A percentile compares a stretch with the other conserved stretches of the same genome.
Evolutionary conservation across 129 eudicot genomes (phyloP).

Genomic region (Glebionis coronaria): DNA sequence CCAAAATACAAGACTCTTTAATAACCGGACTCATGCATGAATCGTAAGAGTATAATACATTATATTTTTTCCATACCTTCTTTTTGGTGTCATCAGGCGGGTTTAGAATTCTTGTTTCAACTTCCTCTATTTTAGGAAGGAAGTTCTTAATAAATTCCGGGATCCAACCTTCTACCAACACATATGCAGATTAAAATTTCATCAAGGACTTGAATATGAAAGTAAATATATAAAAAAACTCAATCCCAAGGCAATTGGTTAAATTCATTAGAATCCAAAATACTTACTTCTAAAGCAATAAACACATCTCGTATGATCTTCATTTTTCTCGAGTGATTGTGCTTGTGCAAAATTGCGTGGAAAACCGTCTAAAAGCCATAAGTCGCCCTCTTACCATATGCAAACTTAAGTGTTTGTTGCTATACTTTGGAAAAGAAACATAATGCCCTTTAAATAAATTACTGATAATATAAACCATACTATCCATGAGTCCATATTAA

Average conservation of each 20-base stretch:
- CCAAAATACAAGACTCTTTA: no score
- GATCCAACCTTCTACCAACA: constrained; percentile 96
- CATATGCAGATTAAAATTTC: constrained; percentile 88
- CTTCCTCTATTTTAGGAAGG: constrained; percentile 82
- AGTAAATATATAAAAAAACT: no score
- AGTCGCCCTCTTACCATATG: constrained; percentile 86
- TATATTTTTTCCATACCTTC: no score
- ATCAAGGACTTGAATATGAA: constrained; percentile 96
- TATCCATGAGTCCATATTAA: no score
- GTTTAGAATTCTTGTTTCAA: constrained; percentile 73
- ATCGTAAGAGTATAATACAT: no score
- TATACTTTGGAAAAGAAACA: not conserved
- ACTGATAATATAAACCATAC: constrained; percentile 24
- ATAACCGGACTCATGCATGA: no score
- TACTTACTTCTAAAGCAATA: constrained; percentile 76
- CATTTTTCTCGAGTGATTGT: constrained; percentile 74
- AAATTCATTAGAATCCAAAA: no score
- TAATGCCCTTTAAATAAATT: not conserved
- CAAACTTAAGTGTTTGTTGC: constrained; percentile 13
- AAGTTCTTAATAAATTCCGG: constrained; percentile 79
- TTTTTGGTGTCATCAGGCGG: constrained; percentile 95
- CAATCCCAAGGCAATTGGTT: no score
- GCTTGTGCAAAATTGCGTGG: constrained; percentile 90
- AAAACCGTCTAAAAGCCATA: constrained; percentile 93
- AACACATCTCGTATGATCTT: no score